Base-by-base conservation (phyloP, 768 basidiomycete genomes). In the Fomitopsis serialis region DNA sequence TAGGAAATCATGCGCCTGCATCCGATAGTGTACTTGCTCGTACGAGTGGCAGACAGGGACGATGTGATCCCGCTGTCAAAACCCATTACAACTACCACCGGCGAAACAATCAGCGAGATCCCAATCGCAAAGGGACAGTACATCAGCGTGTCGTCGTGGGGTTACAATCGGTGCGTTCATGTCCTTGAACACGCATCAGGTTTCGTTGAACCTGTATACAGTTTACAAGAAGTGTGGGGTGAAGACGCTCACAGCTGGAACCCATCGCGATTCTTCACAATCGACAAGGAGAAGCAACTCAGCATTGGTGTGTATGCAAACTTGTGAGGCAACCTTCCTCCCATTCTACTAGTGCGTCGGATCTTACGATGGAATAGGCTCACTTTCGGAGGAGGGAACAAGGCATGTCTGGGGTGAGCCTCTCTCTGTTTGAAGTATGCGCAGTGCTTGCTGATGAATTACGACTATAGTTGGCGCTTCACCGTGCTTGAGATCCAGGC, bases 401-500 rank as follows among this genome's bases (percentile, higher is more conserved):
- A 50, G 15, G 50, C 46, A 9, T 64, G 63, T 53, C 53, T 65
- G 5, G 62, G 61, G 32, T 59, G 51, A 27, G 29, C 5, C 5
- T 32, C 29, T 6, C 11, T 32, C 29, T 32, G 6, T 32, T 5
- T 32, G 29, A 32, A 5, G 6, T 5, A 11, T 5, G 50, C 42
- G 23, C 32, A 10, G 11, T 32, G 37, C 11, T 11, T 32, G 29
- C 29, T 32, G 29, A 32, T 32, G 29, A 11, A 11, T 11, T 32
- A 11, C 11, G 5, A 11, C 5, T 32, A 11, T 1, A 13, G 40
- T 27, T 52, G 37, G 42, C 21, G 2, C 57, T 62, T 2, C 32
- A 68, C 56, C 46, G 58, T 70, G 11, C 61, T 69, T 22, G 72
- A 73, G 51, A 65, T 68, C 60, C 70, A 71, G 48, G 63, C 64